Evolutionary conservation across 2,329 filamentous ascomycete species (phyloP), one percentile per base, ranked within the genome.

Genomic region (Aspergillus felis): DNA sequence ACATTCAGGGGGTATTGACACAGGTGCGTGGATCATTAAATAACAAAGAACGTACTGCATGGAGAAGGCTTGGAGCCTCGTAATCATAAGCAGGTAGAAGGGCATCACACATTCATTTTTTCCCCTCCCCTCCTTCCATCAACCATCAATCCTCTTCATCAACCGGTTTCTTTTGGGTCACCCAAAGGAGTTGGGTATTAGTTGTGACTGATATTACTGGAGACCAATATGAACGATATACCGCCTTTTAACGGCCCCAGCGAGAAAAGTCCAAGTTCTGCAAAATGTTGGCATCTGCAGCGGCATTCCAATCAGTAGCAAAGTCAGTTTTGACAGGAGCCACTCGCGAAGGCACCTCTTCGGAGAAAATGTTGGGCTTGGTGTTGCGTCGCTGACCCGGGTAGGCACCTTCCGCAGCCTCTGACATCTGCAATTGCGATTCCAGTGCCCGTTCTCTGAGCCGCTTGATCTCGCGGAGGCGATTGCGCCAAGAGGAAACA

Each of bases 401-500:
- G 60, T 74, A 66, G 63, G 69, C 59, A 63, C 71, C 55, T 69
- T 76, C 64, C 5, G 66, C 44, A 10, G 65, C 54, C 48, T 72
- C 72, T 4, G 68, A 48, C 41, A 57, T 63, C 54, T 72, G 68
- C 3, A 64, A 62, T 51, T 69, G 70, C 14, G 67, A 58, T n/a
- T 62, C 59, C 35, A 73, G 61, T 7, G 74, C 71, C 24, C 77
- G 71, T 50, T 95, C 90, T 28, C 92, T 86, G 51, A 99, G 82
- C 48, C 86, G 84, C 70, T 89, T 88, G 70, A 99, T 95, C 71
- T 93, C 90, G 51, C 89, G 85, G 12, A 97, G 82, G 51, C 94
- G 87, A 66, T 88, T 90, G 57, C 91, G 87, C 94, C 94, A 97
- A 8, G 91, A 90, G 10, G 91, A 94, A 29, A 94, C 82, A 68